These are phyloP conservation scores for Panus rudis DNA, from an alignment of 768 basidiomycete species.

Conservation along the genomic window DNA sequence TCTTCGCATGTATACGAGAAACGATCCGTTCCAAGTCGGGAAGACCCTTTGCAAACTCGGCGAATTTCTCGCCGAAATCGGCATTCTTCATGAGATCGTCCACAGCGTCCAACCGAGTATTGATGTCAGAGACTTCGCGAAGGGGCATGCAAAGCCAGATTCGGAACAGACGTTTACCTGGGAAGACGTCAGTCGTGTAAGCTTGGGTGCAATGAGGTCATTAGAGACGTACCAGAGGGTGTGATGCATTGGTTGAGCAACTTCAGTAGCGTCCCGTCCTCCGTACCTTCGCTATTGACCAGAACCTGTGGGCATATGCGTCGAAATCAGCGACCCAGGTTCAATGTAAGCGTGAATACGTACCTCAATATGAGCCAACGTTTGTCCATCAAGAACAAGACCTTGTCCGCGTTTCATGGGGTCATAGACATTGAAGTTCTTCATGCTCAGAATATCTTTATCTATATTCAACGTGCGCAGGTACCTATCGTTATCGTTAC, in stretches of 20 bases:
- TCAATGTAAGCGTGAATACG: constrained; percentile 1
- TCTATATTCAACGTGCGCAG: constrained; percentile 92
- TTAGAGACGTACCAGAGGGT: constrained; percentile 73
- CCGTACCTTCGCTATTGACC: constrained; percentile 88
- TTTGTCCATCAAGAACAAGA: constrained; percentile 88
- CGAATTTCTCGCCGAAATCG: constrained; percentile 71
- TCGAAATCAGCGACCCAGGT: constrained; percentile 4
- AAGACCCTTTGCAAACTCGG: constrained; percentile 66
- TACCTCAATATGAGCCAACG: constrained; percentile 91
- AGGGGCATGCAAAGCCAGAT: constrained; percentile 96
- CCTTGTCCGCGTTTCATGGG: constrained; percentile 88
- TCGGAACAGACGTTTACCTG: constrained; percentile 91
- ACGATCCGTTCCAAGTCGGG: constrained; percentile 93
- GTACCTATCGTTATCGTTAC: constrained; percentile 42
- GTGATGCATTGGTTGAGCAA: constrained; percentile 81
- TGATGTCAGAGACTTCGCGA: constrained; percentile 75
- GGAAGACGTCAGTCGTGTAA: background rate
- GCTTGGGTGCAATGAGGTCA: constrained; percentile 6
- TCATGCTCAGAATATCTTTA: constrained; percentile 90
- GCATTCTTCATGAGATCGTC: constrained; percentile 81
- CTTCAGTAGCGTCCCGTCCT: constrained; percentile 83
- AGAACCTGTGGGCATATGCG: constrained; percentile 45
- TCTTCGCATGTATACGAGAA: constrained; percentile 91
- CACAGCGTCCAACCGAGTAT: constrained; percentile 93
- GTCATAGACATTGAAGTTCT: constrained; percentile 96